These are phyloP conservation scores for Claviceps pusilla DNA, from an alignment of 2,329 filamentous ascomycete species.

Conservation along the genomic window DNA sequence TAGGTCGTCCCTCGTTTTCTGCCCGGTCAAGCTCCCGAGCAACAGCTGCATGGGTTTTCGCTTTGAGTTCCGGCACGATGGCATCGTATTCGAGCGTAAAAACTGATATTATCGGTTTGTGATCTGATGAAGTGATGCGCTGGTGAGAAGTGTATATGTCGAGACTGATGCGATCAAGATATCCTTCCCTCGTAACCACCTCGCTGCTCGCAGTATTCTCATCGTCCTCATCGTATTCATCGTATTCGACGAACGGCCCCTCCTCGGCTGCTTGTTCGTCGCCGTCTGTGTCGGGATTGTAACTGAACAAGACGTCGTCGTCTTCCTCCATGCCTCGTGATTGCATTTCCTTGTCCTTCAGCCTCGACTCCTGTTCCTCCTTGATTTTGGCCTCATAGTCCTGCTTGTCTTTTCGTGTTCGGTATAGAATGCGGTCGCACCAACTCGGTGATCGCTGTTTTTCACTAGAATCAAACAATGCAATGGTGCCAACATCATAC, in stretches of 20 bases:
- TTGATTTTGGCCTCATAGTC: constrained; percentile 47
- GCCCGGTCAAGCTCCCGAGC: constrained; percentile 75
- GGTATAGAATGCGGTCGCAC: constrained; percentile 87
- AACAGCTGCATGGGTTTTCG: constrained; percentile 71
- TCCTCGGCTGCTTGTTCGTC: constrained; percentile 22
- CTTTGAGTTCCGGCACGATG: constrained; percentile 71
- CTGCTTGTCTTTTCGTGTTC: constrained; percentile 56
- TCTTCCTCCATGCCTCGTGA: constrained; percentile 61
- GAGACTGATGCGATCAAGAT: constrained; percentile 36
- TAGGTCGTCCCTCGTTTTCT: constrained; percentile 79
- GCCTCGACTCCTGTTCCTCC: constrained; percentile 52
- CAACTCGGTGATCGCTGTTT: constrained; percentile 87
- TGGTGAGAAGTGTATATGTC: constrained; percentile 77
- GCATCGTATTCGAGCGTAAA: constrained; percentile 79
- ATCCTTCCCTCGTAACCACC: constrained; percentile 43
- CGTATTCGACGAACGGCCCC: constrained; percentile 36
- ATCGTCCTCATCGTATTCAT: constrained; percentile 39
- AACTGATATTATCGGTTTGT: constrained; percentile 76
- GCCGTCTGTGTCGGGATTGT: constrained; percentile 68
- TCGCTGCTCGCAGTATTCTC: constrained; percentile 24
- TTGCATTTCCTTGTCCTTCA: constrained; percentile 74
- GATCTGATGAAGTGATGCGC: constrained; percentile 78
- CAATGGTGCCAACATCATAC: constrained; percentile 88
- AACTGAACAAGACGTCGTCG: constrained; percentile 81
- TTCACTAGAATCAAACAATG: constrained; percentile 86